A percentile compares a stretch with the other conserved stretches of the same genome.
Evolutionary conservation across 2,329 filamentous ascomycete genomes (phyloP).

Genomic region (Cercospora janseana): DNA sequence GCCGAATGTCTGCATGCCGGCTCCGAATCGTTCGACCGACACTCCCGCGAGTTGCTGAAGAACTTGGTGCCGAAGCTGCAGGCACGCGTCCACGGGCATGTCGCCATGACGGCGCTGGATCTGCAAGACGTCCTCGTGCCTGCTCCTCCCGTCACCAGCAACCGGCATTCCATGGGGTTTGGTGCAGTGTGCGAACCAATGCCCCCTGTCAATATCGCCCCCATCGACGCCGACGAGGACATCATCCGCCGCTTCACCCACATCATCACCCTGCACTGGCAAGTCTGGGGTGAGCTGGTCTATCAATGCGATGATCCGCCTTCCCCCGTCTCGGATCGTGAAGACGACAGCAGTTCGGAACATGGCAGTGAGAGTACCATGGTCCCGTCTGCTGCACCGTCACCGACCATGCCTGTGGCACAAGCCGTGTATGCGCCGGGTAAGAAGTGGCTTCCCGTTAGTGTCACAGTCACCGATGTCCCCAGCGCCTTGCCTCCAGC

Average conservation of each 20-base stretch:
- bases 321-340: constrained; percentile 15
- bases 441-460: constrained; percentile 33
- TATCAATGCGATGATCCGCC: constrained; percentile 50
- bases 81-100: constrained; percentile 36
- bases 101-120: constrained; percentile 42
- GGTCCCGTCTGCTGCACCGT: constrained; percentile 21
- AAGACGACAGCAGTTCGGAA: constrained; percentile 27
- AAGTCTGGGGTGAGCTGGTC: constrained; percentile 76
- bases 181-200: constrained; percentile 32
- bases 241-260: constrained; percentile 78
- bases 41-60: constrained; percentile 35
- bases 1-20: constrained; percentile 35
- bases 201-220: constrained; percentile 10
- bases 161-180: constrained; percentile 26
- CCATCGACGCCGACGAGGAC: constrained; percentile 46
- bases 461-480: constrained; percentile 32
- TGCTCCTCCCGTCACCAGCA: constrained; percentile 17
- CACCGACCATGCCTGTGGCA: constrained; percentile 33
- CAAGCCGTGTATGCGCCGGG: constrained; percentile 34
- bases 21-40: constrained; percentile 32
- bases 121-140: constrained; percentile 46
- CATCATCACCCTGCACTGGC: constrained; percentile 82
- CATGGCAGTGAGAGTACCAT: constrained; percentile 24
- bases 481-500: constrained; percentile 29
- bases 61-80: constrained; percentile 39